These are phyloP conservation scores for Vitis hybrid DNA, from an alignment of 177 flowering plant species.

Conservation along the genomic window DNA sequence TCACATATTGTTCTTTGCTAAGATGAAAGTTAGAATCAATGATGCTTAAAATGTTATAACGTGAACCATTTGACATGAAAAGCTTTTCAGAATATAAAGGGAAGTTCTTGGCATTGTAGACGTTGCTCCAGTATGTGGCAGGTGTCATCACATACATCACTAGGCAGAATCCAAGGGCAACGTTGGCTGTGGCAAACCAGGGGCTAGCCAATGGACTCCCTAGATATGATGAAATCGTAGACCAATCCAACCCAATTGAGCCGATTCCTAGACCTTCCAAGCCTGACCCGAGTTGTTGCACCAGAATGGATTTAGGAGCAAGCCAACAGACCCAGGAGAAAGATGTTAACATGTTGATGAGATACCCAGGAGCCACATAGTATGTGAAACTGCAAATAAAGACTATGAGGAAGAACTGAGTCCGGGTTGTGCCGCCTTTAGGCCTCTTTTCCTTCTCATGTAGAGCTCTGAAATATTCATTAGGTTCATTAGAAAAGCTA, in stretches of 20 bases:
- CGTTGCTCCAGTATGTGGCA: conserved; percentile 43
- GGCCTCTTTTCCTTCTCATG: conserved; percentile 48
- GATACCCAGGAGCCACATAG: conserved; percentile 53
- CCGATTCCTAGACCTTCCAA: conserved; percentile 51
- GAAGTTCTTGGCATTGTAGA: conserved; percentile 55
- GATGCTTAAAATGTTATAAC: conserved; percentile 39
- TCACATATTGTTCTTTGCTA: conserved; percentile 30
- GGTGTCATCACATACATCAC: conserved; percentile 58
- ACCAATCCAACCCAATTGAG: conserved; percentile 53
- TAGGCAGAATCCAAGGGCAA: conserved; percentile 46
- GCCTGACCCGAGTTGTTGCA: conserved; percentile 64
- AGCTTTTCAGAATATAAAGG: conserved; percentile 41
- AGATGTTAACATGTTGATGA: conserved; percentile 37
- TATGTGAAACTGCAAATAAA: conserved; percentile 51
- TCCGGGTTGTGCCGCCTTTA: conserved; percentile 38
- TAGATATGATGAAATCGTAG: conserved; percentile 48
- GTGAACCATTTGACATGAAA: conserved; percentile 32
- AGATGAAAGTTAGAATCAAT: conserved; percentile 41
- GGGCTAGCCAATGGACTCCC: conserved; percentile 68
- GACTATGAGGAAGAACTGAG: conserved; percentile 51
- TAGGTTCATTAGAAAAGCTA: background rate
- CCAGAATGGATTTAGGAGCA: conserved; percentile 45
- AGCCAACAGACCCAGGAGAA: conserved; percentile 67
- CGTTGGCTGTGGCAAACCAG: conserved; percentile 64
- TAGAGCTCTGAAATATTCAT: conserved; percentile 37